These are phyloP conservation scores for Scheffersomyces segobiensis DNA, from an alignment of 1,139 yeast genomes.

Conservation along the genomic window DNA sequence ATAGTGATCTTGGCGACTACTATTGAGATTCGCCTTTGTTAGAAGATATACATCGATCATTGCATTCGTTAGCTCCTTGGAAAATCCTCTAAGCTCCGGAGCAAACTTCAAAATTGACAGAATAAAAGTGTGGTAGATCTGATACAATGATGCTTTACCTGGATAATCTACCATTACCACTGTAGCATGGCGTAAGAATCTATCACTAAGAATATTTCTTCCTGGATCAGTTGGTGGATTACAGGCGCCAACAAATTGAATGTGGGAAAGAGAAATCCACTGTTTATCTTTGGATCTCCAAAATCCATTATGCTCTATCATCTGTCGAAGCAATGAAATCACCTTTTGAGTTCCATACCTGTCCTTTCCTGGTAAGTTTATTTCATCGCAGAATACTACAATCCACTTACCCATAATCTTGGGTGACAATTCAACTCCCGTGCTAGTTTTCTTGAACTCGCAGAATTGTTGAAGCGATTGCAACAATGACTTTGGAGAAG, in stretches of 20 bases:
- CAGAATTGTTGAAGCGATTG: slow-evolving; percentile 75
- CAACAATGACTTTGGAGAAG: slow-evolving; percentile 63
- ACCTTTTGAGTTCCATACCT: slow-evolving; percentile 76
- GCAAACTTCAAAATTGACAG: slow-evolving; percentile 59
- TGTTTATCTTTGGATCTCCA: slow-evolving; percentile 62
- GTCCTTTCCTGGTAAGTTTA: slow-evolving; percentile 78
- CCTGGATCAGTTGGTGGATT: slow-evolving; percentile 88
- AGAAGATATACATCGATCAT: slow-evolving; percentile 64
- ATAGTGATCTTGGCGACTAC: slow-evolving; percentile 53
- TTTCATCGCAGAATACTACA: slow-evolving; percentile 89
- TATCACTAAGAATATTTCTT: slow-evolving; percentile 54
- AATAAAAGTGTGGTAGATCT: slow-evolving; percentile 65
- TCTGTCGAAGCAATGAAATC: slow-evolving; percentile 72
- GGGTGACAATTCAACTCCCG: slow-evolving; percentile 61
- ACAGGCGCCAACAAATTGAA: slow-evolving; percentile 93
- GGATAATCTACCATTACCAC: slow-evolving; percentile 84
- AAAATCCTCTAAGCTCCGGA: slow-evolving; percentile 62
- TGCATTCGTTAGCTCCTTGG: slow-evolving; percentile 56
- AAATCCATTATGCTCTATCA: slow-evolving; percentile 75
- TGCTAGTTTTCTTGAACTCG: slow-evolving; percentile 52
- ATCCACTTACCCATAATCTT: slow-evolving; percentile 66
- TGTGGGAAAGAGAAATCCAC: slow-evolving; percentile 67
- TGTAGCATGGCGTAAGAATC: slow-evolving; percentile 71
- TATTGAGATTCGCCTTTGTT: slow-evolving; percentile 43
- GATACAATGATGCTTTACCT: slow-evolving; percentile 57